Evolutionary conservation across 73 alveolate species (phyloP), one percentile per base, ranked within the genome.

Genomic region (Stentor roeselii): DNA sequence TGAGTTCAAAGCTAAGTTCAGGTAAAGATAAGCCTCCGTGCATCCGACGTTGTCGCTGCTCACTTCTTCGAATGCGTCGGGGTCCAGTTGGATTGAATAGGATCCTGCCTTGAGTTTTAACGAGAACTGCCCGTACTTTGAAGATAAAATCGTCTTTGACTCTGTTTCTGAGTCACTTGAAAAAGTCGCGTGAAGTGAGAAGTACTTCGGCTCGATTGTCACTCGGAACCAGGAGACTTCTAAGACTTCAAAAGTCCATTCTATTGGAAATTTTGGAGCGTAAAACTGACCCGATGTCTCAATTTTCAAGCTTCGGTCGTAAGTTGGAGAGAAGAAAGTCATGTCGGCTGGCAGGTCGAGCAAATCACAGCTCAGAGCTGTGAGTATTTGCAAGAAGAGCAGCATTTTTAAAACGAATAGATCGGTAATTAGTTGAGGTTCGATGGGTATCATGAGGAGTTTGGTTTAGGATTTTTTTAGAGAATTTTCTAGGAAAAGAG

Each of bases 151-250:
- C 21, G 6, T 21, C 6, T 6, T 11, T 6, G 67, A 50, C 21
- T 11, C 6, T 11, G 21, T 50, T 6, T 11, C 21, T 6, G 67
- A 50, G 67, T 6, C 6, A 21, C 30, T 11, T 50, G 6, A 11
- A 50, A 50, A 21, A 50, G 30, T 50, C 21, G 21, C 21, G 67
- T 11, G 67, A 21, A 50, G 21, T 6, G 67, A 50, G 21, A 50
- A 50, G 67, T 50, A 21, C 67, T 50, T 50, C 21, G 67, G 6
- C 21, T 50, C 67, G 6, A 50, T 50, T 11, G 67, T 11, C 67
- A 50, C 67, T 50, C 67, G 67, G 21, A 50, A 21, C 67, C 80
- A 67, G 41, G 80, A 67, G 50, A 27, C 80, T 67, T 67, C 80
- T 30, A 21, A 21, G 21, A 50, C 21, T 11, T 1, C 37, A 21